A percentile compares a stretch with the other conserved stretches of the same genome.
These are phyloP conservation scores for Leccinum subtestaceum DNA, from an alignment of 768 basidiomycete species.

Conservation along the genomic window DNA sequence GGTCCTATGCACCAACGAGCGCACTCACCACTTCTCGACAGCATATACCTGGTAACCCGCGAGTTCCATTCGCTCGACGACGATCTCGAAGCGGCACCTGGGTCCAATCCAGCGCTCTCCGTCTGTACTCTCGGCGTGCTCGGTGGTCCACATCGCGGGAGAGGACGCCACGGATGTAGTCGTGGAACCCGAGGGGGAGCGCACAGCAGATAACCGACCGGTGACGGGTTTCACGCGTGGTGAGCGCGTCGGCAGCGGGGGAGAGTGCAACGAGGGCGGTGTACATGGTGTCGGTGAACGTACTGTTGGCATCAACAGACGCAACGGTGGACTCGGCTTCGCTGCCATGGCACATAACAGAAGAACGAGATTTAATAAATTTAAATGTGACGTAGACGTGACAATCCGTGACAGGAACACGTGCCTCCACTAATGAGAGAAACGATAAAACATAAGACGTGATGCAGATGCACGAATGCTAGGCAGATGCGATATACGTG, in stretches of 20 bases:
- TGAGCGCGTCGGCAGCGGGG: slow-evolving; percentile 17
- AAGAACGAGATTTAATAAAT: neutral
- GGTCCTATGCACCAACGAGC: neutral
- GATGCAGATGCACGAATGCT: slow-evolving; percentile 18
- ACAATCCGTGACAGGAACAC: slow-evolving; percentile 7
- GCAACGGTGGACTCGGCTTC: slow-evolving; percentile 13
- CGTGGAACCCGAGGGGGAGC: slow-evolving; percentile 34
- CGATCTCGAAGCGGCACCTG: slow-evolving; percentile 48
- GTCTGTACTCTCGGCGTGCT: slow-evolving; percentile 16
- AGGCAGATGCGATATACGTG: slow-evolving; percentile 15
- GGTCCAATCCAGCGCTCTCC: slow-evolving; percentile 44
- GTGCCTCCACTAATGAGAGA: neutral
- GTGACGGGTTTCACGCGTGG: slow-evolving; percentile 25
- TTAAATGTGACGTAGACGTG: slow-evolving; percentile 10
- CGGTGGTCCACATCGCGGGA: slow-evolving; percentile 3
- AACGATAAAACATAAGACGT: neutral
- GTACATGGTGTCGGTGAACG: slow-evolving; percentile 18
- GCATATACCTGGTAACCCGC: slow-evolving; percentile 79
- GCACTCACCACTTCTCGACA: slow-evolving; percentile 76
- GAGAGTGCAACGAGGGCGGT: slow-evolving; percentile 10
- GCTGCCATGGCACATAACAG: slow-evolving; percentile 14
- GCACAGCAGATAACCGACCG: slow-evolving; percentile 28
- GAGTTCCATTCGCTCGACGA: slow-evolving; percentile 44
- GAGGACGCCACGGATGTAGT: slow-evolving; percentile 15
- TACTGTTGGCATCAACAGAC: slow-evolving; percentile 35